Percentiles rank a stretch among this genome's conserved stretches.
These are phyloP conservation scores for Magnaporthiopsis incrustans DNA, from an alignment of 2,329 filamentous ascomycete genomes.

Conservation along the genomic window DNA sequence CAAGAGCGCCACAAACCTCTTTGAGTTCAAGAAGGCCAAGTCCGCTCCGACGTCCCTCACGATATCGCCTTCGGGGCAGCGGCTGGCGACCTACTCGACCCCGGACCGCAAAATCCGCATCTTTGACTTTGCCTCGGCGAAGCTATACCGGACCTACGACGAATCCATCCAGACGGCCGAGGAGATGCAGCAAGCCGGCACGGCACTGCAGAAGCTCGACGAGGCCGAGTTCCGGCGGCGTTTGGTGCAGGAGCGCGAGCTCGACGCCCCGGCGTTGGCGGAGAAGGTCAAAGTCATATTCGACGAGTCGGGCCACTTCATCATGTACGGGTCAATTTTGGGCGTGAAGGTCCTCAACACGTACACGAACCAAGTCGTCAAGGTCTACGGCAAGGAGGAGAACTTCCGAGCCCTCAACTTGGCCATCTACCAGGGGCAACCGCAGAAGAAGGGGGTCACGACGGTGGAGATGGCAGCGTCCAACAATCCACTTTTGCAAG, in stretches of 20 bases:
- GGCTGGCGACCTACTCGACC: conserved; percentile 83
- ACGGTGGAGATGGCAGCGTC: conserved; percentile 97
- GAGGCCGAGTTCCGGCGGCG: conserved; percentile 87
- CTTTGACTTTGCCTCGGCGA: conserved; percentile 86
- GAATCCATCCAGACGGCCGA: conserved; percentile 84
- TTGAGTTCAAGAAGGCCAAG: conserved; percentile 95
- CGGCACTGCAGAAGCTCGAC: conserved; percentile 71
- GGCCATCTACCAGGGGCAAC: conserved; percentile 86
- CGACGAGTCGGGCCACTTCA: conserved; percentile 92
- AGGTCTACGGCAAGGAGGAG: conserved; percentile 85
- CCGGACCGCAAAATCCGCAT: conserved; percentile 89
- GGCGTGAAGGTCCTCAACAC: conserved; percentile 96
- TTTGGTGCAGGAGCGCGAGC: conserved; percentile 75
- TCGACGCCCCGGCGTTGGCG: conserved; percentile 61
- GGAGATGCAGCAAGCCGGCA: conserved; percentile 94
- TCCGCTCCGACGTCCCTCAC: conserved; percentile 74
- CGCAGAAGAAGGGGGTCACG: conserved; percentile 85
- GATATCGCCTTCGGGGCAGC: conserved; percentile 76
- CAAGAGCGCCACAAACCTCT: conserved; percentile 89
- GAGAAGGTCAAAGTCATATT: conserved; percentile 81
- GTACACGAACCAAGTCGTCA: conserved; percentile 84
- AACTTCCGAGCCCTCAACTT: conserved; percentile 77
- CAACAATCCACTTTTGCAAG: conserved; percentile 83
- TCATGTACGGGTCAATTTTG: conserved; percentile 85
- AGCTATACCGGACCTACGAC: conserved; percentile 87